phyloP scores from a whole-genome alignment of 176 grass and related monocot genomes.

The Musa acuminata region DNA sequence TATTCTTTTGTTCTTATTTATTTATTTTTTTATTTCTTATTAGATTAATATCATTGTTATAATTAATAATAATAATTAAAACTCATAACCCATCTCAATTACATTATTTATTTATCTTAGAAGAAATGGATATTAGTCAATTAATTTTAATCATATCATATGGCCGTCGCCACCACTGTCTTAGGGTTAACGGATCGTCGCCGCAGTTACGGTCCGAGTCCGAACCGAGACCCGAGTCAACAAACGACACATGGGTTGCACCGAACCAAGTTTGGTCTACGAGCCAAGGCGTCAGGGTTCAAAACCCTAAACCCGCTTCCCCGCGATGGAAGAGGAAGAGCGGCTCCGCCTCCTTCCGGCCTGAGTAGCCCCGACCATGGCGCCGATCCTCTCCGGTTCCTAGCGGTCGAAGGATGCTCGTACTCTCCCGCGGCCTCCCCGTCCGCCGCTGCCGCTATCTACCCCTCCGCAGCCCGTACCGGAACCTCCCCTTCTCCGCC shows the following conservation, averaged over 20 bases:
- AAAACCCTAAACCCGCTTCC: conserved; percentile 5
- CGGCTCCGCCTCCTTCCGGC: conserved; percentile 9
- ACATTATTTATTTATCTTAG: too few relatives aligned
- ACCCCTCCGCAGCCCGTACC: not conserved
- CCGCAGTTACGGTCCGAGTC: not conserved
- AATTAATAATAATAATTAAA: too few relatives aligned
- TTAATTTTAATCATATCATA: too few relatives aligned
- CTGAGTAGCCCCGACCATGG: conserved; percentile 12
- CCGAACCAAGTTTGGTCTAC: too few relatives aligned
- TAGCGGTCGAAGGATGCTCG: conserved; percentile 16
- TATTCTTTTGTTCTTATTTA: too few relatives aligned
- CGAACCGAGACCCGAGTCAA: not conserved
- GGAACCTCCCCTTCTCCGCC: conserved; percentile 6
- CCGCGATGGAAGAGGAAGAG: conserved; percentile 29
- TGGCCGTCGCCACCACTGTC: too few relatives aligned
- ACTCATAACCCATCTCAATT: too few relatives aligned
- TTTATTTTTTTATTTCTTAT: too few relatives aligned
- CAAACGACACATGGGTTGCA: not conserved
- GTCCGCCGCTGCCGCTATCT: not conserved
- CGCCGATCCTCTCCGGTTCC: conserved; percentile 6
- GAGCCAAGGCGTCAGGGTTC: not conserved
- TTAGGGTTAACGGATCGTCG: too few relatives aligned
- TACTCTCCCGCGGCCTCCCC: not conserved
- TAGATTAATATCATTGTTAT: too few relatives aligned
- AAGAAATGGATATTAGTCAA: too few relatives aligned